A percentile compares a stretch with the other conserved stretches of the same genome.
Conservation (phyloP, 371 early-diverging fungal genomes). For the Mortierella sp. region DNA sequence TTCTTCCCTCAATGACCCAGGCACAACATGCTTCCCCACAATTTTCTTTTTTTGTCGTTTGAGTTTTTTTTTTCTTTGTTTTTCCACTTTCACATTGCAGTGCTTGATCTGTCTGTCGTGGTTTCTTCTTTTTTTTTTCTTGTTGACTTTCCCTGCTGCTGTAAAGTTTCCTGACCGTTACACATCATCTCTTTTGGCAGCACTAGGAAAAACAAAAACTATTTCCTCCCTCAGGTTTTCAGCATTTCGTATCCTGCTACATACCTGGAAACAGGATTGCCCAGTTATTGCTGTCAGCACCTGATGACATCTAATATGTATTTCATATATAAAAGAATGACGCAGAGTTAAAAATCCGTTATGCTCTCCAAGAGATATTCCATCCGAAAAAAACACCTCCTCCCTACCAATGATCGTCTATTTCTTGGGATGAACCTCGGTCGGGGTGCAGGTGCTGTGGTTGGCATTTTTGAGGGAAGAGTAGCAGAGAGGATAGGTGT, state of each 20-base stretch:
- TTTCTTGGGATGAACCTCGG: constrained; percentile 40
- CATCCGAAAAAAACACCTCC: not conserved
- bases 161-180: too few relatives aligned
- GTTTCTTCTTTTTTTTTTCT: too few relatives aligned
- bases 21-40: constrained; percentile 34
- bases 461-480: constrained; percentile 12
- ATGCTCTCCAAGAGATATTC: not conserved
- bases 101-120: too few relatives aligned
- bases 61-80: constrained; percentile 14
- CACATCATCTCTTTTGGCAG: too few relatives aligned
- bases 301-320: constrained; percentile 32
- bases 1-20: not conserved
- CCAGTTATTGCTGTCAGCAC: constrained; percentile 44
- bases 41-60: constrained; percentile 52
- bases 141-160: too few relatives aligned
- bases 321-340: not conserved
- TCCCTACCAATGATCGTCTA: constrained; percentile 36
- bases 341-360: not conserved
- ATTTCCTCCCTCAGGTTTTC: too few relatives aligned
- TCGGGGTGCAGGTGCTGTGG: constrained; percentile 7
- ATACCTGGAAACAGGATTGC: constrained; percentile 54
- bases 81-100: too few relatives aligned
- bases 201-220: not conserved
- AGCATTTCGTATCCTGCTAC: too few relatives aligned
- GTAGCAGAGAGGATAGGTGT: not conserved